Conservation (phyloP, 176 grass and related monocot species). For the Aegilops longissima region DNA sequence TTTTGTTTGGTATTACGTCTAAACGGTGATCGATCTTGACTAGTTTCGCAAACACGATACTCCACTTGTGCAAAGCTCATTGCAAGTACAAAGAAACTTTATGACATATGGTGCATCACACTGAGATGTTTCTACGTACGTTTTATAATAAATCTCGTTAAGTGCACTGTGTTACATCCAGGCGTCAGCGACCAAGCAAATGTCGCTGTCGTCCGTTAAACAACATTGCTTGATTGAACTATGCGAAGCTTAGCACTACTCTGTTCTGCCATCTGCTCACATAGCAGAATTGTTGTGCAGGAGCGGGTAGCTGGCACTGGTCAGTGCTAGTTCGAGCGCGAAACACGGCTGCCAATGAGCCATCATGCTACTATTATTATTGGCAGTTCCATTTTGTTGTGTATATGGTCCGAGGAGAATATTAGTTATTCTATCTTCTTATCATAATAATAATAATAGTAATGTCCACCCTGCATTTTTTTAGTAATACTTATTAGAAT, state of each 20-base stretch:
- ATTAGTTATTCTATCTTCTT: not conserved
- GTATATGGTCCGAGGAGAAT: not conserved
- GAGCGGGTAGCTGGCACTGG: not conserved
- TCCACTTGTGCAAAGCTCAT: not conserved
- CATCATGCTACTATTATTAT: not conserved
- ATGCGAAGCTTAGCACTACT: not conserved
- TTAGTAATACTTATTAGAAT: too few relatives aligned
- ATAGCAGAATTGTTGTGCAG: not conserved
- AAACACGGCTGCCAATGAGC: not conserved
- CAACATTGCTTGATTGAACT: not conserved
- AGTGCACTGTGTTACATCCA: not conserved
- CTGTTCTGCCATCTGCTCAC: not conserved
- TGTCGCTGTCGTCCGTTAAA: conserved; percentile 10
- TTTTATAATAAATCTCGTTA: not conserved
- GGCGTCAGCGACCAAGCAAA: not conserved
- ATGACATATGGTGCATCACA: not conserved
- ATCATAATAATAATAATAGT: not conserved
- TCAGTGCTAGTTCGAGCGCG: not conserved
- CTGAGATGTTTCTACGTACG: not conserved
- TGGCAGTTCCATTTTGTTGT: not conserved
- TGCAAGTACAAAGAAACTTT: not conserved
- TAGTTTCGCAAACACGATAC: not conserved
- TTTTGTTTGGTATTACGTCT: conserved; percentile 36
- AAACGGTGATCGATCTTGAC: conserved; percentile 24
- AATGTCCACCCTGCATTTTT: too few relatives aligned